phyloP scores from a whole-genome alignment of 805 yeast genomes.

The Nakazawaea holstii region DNA sequence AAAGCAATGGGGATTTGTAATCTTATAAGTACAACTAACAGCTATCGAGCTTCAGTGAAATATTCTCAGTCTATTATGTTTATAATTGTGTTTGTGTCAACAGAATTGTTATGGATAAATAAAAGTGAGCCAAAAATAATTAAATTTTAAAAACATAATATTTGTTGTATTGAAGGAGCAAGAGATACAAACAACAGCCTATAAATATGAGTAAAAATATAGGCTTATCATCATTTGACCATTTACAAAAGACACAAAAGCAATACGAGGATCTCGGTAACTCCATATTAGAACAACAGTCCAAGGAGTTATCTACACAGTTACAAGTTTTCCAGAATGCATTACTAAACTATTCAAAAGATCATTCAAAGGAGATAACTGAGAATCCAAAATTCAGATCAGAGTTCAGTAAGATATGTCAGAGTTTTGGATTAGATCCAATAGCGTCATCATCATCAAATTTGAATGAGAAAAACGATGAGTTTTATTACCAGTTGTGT shows the following conservation, averaged over 20 bases:
- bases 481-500: conserved; percentile 62
- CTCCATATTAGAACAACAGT: conserved; percentile 44
- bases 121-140: no score
- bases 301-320: conserved; percentile 62
- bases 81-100: no score
- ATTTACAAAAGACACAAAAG: conserved; percentile 18
- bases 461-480: conserved; percentile 33
- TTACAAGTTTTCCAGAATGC: conserved; percentile 73
- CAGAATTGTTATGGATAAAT: no score
- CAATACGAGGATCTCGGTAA: conserved; percentile 48
- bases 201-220: conserved; percentile 15
- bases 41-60: no score
- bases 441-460: conserved; percentile 28
- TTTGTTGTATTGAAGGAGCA: neutral
- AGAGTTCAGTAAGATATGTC: conserved; percentile 73
- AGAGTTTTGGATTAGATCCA: conserved; percentile 82
- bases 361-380: conserved; percentile 63
- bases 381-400: conserved; percentile 59
- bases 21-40: no score
- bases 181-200: neutral
- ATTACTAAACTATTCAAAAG: conserved; percentile 65
- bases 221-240: conserved; percentile 26
- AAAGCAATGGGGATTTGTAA: no score
- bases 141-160: no score
- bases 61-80: no score